These are phyloP conservation scores for Chondrostereum purpureum DNA, from an alignment of 1,284 basidiomycete species.

Conservation along the genomic window DNA sequence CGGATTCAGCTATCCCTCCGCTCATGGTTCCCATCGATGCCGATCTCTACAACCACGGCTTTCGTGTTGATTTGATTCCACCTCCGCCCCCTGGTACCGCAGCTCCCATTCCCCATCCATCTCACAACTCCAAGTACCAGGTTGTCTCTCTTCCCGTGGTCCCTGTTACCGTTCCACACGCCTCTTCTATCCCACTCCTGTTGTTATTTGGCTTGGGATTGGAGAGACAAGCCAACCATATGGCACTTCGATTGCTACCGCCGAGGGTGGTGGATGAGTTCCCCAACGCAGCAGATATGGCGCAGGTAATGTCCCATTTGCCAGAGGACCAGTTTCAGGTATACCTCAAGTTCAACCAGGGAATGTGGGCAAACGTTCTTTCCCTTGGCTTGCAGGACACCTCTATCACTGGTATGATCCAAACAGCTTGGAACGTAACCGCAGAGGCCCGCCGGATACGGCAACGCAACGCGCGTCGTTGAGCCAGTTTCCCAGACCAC, in stretches of 20 bases:
- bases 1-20: conserved; percentile 25
- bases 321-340: conserved; percentile 29
- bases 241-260: conserved; percentile 35
- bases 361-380: conserved; percentile 48
- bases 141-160: conserved; percentile 33
- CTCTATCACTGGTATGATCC: conserved; percentile 33
- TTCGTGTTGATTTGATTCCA: conserved; percentile 32
- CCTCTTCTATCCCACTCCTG: conserved; percentile 32
- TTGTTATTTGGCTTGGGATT: conserved; percentile 35
- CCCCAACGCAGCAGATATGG: conserved; percentile 51
- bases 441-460: conserved; percentile 37
- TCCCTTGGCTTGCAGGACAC: conserved; percentile 34
- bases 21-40: conserved; percentile 42
- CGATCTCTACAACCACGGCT: conserved; percentile 32
- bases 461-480: neutral
- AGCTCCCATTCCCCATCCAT: conserved; percentile 24
- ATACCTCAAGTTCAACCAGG: conserved; percentile 33
- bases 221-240: conserved; percentile 29
- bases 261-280: conserved; percentile 38
- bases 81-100: conserved; percentile 22
- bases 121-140: conserved; percentile 15
- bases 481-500: too few species aligned
- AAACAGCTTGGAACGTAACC: conserved; percentile 45
- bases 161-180: conserved; percentile 30
- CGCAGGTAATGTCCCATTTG: conserved; percentile 33